phyloP scores from a whole-genome alignment of 306 rosid genomes.

The Cercis canadensis region DNA sequence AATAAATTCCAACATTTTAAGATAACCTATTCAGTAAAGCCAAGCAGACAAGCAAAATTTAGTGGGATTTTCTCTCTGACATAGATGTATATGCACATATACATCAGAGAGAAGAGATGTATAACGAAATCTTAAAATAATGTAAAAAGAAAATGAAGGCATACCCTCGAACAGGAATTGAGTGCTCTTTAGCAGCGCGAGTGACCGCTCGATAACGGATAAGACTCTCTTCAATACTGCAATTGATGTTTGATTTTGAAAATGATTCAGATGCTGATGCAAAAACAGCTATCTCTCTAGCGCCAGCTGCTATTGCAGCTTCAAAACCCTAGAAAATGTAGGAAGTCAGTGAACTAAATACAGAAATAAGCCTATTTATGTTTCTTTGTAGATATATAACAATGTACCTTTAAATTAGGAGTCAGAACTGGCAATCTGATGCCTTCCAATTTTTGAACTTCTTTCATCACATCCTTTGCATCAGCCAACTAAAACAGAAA shows the following conservation, averaged over 20 bases:
- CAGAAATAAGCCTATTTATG: not conserved
- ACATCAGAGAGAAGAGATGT: no score
- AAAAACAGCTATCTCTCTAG: constrained; percentile 85
- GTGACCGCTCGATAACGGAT: constrained; percentile 70
- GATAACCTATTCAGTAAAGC: no score
- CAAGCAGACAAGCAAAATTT: no score
- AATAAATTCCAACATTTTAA: no score
- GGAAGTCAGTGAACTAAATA: constrained; percentile 30
- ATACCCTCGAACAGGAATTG: constrained; percentile 91
- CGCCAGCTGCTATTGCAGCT: constrained; percentile 90
- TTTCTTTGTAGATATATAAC: constrained; percentile 3
- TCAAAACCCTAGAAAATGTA: constrained; percentile 70
- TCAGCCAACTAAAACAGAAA: constrained; percentile 69
- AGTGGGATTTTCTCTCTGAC: no score
- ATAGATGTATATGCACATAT: no score
- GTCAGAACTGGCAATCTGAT: constrained; percentile 82
- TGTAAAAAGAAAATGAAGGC: constrained; percentile 22
- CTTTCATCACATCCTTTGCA: constrained; percentile 85
- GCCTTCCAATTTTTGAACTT: constrained; percentile 60
- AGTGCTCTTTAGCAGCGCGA: constrained; percentile 74
- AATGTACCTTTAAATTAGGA: constrained; percentile 77
- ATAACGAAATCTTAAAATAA: constrained; percentile 31
- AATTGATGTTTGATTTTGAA: constrained; percentile 87
- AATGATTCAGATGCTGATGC: constrained; percentile 95
- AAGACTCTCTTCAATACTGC: constrained; percentile 87